phyloP scores from a whole-genome alignment of 108 stramenopile genomes.

The Tribonema minus region DNA sequence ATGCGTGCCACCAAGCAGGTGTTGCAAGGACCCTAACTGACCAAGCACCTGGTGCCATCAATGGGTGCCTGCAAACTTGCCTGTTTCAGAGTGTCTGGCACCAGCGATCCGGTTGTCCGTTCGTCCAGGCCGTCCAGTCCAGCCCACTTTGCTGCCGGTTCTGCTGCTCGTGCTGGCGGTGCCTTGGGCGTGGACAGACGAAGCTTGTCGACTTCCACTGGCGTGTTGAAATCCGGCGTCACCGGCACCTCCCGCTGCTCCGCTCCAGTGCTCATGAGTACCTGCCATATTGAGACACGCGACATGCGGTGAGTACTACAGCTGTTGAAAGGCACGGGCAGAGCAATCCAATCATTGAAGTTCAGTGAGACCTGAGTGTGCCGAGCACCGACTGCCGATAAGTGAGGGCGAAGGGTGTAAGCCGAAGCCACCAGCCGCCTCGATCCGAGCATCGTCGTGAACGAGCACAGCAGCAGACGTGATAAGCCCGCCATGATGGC shows the following conservation, averaged over 20 bases:
- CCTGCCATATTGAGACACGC: no score
- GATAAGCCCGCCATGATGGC: no score
- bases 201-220: constrained; percentile 30
- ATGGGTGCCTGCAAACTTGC: not conserved
- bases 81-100: constrained; percentile 31
- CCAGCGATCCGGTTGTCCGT: constrained; percentile 27
- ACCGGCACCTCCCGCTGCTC: constrained; percentile 3
- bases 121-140: constrained; percentile 34
- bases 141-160: constrained; percentile 10
- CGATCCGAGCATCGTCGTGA: no score
- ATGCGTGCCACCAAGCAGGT: not conserved
- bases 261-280: no score
- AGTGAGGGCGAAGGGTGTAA: no score
- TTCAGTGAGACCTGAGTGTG: no score
- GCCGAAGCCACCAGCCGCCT: no score
- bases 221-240: constrained; percentile 37
- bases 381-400: no score
- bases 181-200: constrained; percentile 23
- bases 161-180: not conserved
- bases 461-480: no score
- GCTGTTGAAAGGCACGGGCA: no score
- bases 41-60: not conserved
- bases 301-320: no score
- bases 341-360: no score
- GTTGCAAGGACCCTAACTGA: not conserved